phyloP scores from a whole-genome alignment of 2,329 filamentous ascomycete genomes.

The Teratosphaeriaceae sp. region DNA sequence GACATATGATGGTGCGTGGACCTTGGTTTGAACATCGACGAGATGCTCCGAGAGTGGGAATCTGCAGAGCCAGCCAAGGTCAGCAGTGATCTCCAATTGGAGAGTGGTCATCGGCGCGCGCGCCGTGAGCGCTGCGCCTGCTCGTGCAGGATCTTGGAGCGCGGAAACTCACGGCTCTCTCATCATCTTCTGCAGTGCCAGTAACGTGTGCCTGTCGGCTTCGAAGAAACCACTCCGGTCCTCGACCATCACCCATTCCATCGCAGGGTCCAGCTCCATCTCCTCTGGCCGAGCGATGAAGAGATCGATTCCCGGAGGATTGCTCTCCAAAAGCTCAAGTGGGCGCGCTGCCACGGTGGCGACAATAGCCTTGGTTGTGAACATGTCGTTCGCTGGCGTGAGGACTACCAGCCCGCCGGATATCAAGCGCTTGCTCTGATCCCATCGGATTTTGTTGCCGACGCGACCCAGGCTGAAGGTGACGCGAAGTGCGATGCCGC shows the following conservation, averaged over 20 bases:
- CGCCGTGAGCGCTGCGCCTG: neutral
- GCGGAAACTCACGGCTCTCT: constrained; percentile 40
- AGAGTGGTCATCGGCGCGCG: too few species aligned
- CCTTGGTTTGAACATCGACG: constrained; percentile 40
- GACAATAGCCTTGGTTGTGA: constrained; percentile 58
- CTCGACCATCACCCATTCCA: constrained; percentile 74
- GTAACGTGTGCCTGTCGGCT: constrained; percentile 63
- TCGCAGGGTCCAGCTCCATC: constrained; percentile 59
- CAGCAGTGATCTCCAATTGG: neutral
- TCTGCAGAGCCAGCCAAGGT: constrained; percentile 23
- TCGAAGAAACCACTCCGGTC: constrained; percentile 70
- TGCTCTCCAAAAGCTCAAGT: constrained; percentile 51
- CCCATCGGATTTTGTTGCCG: constrained; percentile 62
- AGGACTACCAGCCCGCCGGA: constrained; percentile 51
- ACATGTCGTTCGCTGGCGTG: constrained; percentile 52
- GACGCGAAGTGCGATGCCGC: constrained; percentile 60
- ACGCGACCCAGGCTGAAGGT: constrained; percentile 63
- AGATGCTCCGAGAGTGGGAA: constrained; percentile 60
- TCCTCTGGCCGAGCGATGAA: constrained; percentile 59
- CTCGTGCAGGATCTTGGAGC: neutral
- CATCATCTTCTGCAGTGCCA: constrained; percentile 61
- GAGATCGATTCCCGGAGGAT: constrained; percentile 68
- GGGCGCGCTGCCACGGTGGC: constrained; percentile 67
- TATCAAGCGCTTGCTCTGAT: constrained; percentile 52
- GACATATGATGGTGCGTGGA: constrained; percentile 49